Evolutionary conservation across 495 filamentous ascomycete species (phyloP), one percentile per base, ranked within the genome.

Genomic region (Penicillium daleae): DNA sequence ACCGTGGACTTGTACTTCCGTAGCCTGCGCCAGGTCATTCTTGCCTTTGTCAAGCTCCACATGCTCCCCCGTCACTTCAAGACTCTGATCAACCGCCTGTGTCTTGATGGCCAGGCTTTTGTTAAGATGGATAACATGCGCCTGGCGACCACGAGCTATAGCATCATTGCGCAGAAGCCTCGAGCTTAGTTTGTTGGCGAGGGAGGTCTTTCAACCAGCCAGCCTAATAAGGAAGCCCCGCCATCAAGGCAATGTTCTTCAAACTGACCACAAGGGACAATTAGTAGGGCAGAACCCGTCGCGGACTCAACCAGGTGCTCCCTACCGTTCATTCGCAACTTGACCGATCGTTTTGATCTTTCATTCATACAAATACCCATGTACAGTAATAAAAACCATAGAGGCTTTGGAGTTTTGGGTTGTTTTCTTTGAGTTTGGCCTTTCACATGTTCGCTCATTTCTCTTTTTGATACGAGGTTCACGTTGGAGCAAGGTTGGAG

Each of bases 101-200:
- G 84, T 62, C 69, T 87, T 32, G 85, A 87, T 61, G 83, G 85
- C 0, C 76, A 86, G 65, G 85, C 85, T 0, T 88, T 88, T 57
- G 80, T 88, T 59, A 80, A 87, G 77, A 87, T 87, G 82, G 85
- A 88, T 57, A 81, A 72, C 33, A 83, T 85, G 80, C 81, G 84
- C 15, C 72, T 88, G 19, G 82, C 84, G 24, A 83, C 84, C 7
- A 88, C 85, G 27, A 87, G 83, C 56, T 87, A 88, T 57, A 84
- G 85, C 62, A 80, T 87, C 63, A 80, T 88, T 56, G 85, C 85
- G 9, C 80, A 83, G 73, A 88, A 88, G 72, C 85, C 84, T 4
- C 49, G 48, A n/a, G 61, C 61, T 56, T 71, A 58, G 57, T 49
- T 37, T 53, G 9, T 13, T 40, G 29, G 26, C 37, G 42, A 37